A percentile compares a stretch with the other conserved stretches of the same genome.
Evolutionary conservation across 2,329 filamentous ascomycete species (phyloP).

Genomic region (Epichloe hybrida): DNA sequence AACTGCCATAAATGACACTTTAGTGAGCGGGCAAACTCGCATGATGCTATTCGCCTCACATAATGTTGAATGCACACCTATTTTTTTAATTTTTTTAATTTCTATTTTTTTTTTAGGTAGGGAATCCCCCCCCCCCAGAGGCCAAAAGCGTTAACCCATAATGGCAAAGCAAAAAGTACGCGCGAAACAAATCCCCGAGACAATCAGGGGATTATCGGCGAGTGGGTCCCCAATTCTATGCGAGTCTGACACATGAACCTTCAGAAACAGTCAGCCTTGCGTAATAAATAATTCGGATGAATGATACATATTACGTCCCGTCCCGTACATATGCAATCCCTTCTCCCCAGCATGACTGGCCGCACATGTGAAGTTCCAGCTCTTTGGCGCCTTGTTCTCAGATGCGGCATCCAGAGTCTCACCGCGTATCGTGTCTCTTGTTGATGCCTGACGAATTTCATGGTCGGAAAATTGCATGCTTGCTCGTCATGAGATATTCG

Average conservation of each 20-base stretch:
- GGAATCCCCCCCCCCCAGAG: no score
- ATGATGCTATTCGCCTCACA: no score
- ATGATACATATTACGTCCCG: background rate
- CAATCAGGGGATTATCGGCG: no score
- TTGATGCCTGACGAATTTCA: background rate
- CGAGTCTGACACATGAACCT: background rate
- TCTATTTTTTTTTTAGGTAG: no score
- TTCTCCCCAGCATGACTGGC: background rate
- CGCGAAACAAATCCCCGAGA: no score
- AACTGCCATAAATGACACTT: no score
- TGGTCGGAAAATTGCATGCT: background rate
- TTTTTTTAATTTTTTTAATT: no score
- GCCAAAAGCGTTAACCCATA: no score
- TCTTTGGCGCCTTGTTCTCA: background rate
- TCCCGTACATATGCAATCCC: background rate
- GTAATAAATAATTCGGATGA: background rate
- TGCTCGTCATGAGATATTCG: background rate
- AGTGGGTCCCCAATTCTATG: background rate
- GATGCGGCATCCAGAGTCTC: background rate
- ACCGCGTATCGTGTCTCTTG: background rate
- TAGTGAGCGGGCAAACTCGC: no score
- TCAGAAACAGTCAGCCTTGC: background rate
- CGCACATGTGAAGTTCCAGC: background rate
- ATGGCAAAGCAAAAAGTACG: no score
- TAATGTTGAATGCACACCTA: no score